A percentile compares a stretch with the other conserved stretches of the same genome.
Evolutionary conservation across 345 rosid species (phyloP).

Genomic region (thale cress (Arabidopsis thaliana)): TAIR10.1 NC_003076.8:3152001-3152500

Average conservation of each 20-base stretch:
- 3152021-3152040: constrained; percentile 69
- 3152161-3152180: constrained; percentile 86
- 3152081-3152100: constrained; percentile 81
- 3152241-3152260: not conserved
- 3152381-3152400: constrained; percentile 59
- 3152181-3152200: constrained; percentile 71
- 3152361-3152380: constrained; percentile 70
- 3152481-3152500: constrained; percentile 53
- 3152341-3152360: constrained; percentile 73
- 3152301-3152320: constrained; percentile 30
- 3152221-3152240: constrained; percentile 66
- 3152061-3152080: constrained; percentile 79
- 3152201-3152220: constrained; percentile 59
- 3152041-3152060: constrained; percentile 95
- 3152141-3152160: constrained; percentile 79
- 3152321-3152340: constrained; percentile 60
- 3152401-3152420: constrained; percentile 92
- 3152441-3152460: constrained; percentile 57
- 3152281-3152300: not conserved
- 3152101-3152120: constrained; percentile 72
- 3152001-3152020: constrained; percentile 97
- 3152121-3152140: constrained; percentile 90
- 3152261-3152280: not conserved
- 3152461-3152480: constrained; percentile 77
- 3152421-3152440: constrained; percentile 70